Conservation (phyloP, 257 asterid species). For the Ophiorrhiza pumila region DNA sequence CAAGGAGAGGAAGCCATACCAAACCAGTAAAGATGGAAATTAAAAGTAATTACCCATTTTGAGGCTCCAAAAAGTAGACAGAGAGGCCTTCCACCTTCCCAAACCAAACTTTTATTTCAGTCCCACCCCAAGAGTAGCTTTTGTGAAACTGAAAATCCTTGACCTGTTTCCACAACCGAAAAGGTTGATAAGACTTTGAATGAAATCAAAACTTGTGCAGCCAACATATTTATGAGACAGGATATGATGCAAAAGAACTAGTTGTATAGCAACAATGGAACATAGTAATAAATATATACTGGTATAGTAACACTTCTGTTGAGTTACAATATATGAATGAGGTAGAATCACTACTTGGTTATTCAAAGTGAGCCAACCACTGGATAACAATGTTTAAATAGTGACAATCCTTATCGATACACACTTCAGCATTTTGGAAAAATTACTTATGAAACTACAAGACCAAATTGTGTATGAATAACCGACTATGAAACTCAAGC, state of each 20-base stretch:
- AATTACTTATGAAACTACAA: neutral
- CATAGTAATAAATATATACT: neutral
- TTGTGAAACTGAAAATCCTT: conserved; percentile 70
- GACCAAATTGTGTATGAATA: neutral
- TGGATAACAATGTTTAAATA: neutral
- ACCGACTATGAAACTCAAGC: conserved; percentile 13
- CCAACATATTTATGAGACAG: neutral
- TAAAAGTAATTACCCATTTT: conserved; percentile 67
- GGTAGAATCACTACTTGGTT: neutral
- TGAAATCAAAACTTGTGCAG: neutral
- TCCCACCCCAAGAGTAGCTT: conserved; percentile 85
- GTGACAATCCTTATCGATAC: neutral
- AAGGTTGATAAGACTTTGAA: neutral
- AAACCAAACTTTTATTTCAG: conserved; percentile 87
- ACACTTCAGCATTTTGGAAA: neutral
- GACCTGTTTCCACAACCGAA: conserved; percentile 44
- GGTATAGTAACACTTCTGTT: neutral
- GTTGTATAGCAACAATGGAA: neutral
- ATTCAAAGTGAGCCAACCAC: neutral
- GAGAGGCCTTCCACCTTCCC: conserved; percentile 96
- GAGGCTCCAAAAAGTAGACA: conserved; percentile 97
- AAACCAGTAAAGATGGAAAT: conserved; percentile 12
- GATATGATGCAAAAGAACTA: neutral
- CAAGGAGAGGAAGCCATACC: neutral
- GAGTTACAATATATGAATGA: neutral